Percentiles rank a stretch among this genome's conserved stretches.
phyloP scores from a whole-genome alignment of 306 rosid genomes.

The cucumber (Cucumis sativus) region DNA sequence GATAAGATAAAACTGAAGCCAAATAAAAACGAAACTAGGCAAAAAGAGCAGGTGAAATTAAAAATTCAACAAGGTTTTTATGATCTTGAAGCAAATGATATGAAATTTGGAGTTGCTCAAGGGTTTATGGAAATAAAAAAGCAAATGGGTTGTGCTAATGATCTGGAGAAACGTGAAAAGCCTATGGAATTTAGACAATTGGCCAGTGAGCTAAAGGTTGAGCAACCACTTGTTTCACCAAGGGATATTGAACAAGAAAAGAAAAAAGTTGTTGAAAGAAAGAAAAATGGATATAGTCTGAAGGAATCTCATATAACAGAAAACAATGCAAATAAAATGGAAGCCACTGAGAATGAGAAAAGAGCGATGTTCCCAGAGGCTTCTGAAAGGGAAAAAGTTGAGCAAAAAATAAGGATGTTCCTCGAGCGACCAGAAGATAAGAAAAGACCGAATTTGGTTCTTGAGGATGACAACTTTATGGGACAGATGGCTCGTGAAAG shows the following conservation, averaged over 20 bases:
- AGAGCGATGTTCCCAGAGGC: conserved; percentile 22
- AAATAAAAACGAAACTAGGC: conserved; percentile 22
- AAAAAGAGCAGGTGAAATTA: conserved; percentile 29
- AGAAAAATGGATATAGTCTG: conserved; percentile 22
- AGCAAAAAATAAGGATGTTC: conserved; percentile 18
- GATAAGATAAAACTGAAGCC: conserved; percentile 25
- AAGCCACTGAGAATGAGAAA: conserved; percentile 21
- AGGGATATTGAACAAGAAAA: conserved; percentile 20
- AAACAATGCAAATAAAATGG: conserved; percentile 17
- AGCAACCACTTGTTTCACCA: conserved; percentile 22
- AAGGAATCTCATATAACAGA: conserved; percentile 15
- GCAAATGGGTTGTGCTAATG: conserved; percentile 16
- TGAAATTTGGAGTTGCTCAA: conserved; percentile 15
- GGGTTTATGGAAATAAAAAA: conserved; percentile 23
- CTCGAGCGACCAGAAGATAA: conserved; percentile 30
- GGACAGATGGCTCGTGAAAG: conserved; percentile 15
- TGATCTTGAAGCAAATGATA: conserved; percentile 26
- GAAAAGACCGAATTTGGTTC: conserved; percentile 21
- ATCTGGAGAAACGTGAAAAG: conserved; percentile 20
- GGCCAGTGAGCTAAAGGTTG: conserved; percentile 25
- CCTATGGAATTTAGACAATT: conserved; percentile 19
- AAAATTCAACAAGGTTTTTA: conserved; percentile 20
- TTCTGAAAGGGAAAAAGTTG: conserved; percentile 23
- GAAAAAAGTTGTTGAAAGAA: conserved; percentile 11
- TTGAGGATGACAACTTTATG: conserved; percentile 27